These are phyloP conservation scores for Phialemonium atrogriseum DNA, from an alignment of 2,329 filamentous ascomycete genomes.

Conservation along the genomic window DNA sequence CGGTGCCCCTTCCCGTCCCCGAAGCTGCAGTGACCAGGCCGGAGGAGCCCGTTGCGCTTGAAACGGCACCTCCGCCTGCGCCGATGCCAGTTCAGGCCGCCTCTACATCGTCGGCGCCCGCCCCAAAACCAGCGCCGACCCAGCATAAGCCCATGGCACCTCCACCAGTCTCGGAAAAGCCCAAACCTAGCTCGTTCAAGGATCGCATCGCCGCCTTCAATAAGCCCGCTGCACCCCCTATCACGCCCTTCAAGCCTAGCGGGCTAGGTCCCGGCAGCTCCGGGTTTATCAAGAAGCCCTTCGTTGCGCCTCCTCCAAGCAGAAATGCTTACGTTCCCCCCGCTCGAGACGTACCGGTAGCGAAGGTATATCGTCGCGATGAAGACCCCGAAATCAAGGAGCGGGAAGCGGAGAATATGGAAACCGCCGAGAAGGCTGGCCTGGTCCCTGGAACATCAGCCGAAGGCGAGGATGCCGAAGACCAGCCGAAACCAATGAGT, in stretches of 20 bases:
- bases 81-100: slow-evolving; percentile 28
- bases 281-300: slow-evolving; percentile 90
- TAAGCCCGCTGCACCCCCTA: slow-evolving; percentile 73
- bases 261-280: slow-evolving; percentile 50
- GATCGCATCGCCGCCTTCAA: slow-evolving; percentile 98
- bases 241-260: slow-evolving; percentile 82
- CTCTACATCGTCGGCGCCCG: slow-evolving; percentile 28
- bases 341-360: slow-evolving; percentile 57
- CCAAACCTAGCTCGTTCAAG: slow-evolving; percentile 69
- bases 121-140: slow-evolving; percentile 25
- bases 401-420: slow-evolving; percentile 55
- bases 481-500: slow-evolving; percentile 84
- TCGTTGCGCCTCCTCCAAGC: slow-evolving; percentile 89
- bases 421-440: slow-evolving; percentile 62
- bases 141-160: slow-evolving; percentile 42
- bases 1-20: slow-evolving; percentile 15
- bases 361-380: slow-evolving; percentile 76
- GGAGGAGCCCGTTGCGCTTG: slow-evolving; percentile 9
- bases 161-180: slow-evolving; percentile 67
- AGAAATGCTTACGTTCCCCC: slow-evolving; percentile 84
- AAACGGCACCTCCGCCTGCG: slow-evolving; percentile 20
- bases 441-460: slow-evolving; percentile 36
- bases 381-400: slow-evolving; percentile 71
- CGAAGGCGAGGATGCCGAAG: slow-evolving; percentile 51
- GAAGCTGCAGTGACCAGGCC: slow-evolving; percentile 9